These are phyloP conservation scores for Fraxinus latifolia DNA, from an alignment of 305 asterid genomes.

Conservation along the genomic window DNA sequence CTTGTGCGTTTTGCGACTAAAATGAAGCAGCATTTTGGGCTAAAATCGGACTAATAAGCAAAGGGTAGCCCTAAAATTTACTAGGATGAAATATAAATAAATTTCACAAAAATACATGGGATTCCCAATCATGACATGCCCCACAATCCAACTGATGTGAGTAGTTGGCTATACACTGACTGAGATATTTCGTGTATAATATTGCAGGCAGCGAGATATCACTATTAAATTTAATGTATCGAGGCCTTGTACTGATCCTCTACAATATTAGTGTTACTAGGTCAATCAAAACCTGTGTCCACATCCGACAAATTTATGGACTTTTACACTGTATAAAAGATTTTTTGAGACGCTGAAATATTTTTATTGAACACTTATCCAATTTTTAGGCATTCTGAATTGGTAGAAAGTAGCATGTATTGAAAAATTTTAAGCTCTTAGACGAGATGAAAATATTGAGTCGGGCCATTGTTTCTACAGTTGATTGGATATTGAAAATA, in stretches of 20 bases:
- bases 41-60: not conserved
- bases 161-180: not conserved
- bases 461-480: not conserved
- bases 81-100: not conserved
- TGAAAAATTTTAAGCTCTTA: not conserved
- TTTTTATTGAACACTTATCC: not conserved
- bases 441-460: not conserved
- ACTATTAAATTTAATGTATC: not conserved
- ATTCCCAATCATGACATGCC: constrained; percentile 10
- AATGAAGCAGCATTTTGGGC: not conserved
- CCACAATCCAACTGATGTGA: constrained; percentile 13
- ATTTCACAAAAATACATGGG: not conserved
- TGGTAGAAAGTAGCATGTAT: not conserved
- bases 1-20: not conserved
- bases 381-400: not conserved
- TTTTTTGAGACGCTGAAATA: not conserved
- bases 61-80: not conserved
- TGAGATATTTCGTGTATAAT: not conserved
- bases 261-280: not conserved
- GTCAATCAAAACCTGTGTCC: not conserved
- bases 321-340: not conserved
- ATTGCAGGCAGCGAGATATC: constrained; percentile 13
- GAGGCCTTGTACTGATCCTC: not conserved
- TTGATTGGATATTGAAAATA: constrained; percentile 21
- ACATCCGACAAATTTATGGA: not conserved